Evolutionary conservation across 1,284 basidiomycete species (phyloP), one percentile per base, ranked within the genome.

Genomic region (Sporisorium reilianum): DNA sequence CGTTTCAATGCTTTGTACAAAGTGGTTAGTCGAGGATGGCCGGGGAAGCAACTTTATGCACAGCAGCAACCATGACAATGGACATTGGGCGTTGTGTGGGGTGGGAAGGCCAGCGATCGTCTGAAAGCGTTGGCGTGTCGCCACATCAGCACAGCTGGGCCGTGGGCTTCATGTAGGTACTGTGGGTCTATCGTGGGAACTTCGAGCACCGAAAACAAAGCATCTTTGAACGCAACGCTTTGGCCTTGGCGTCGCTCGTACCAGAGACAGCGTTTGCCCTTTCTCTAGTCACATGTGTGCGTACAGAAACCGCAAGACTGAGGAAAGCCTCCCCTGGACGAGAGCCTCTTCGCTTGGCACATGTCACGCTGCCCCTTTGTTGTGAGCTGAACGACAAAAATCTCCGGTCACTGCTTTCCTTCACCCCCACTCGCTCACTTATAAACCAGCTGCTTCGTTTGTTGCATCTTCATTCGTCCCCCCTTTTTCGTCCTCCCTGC

Each of bases 141-240:
- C 22, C 22, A 18, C 26, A 22, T 8, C 28, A 28, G 45, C 26
- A 28, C 7, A 12, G 14, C 22, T 23, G 25, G 25, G 23, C 16
- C 3, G 46, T 48, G 46, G 46, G 28, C 28, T 48, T 48, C 26
- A 46, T 46, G 45, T 46, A 48, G 46, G 46, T 12, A 3, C 28
- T 6, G 46, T 11, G 26, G 26, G 46, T 30, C 18, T 12, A 12
- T n/a, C n/a, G 46, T 48, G 46, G 46, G 46, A 48, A 20, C 2
- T 5, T 30, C 18, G 28, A 48, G 8, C 26, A 26, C 20, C 25
- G 22, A 18, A n/a, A 28, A n/a, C 26, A 46, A 45, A 45, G 44
- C 6, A 14, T 20, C 20, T 20, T n/a, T 22, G 26, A 46, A 5
- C 18, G 4, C 38, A 41, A 41, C n/a, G 38, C n/a, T 41, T 41